Conservation (phyloP, 192 early-diverging fungal genomes). For the Globomyces pollinis-pini region DNA sequence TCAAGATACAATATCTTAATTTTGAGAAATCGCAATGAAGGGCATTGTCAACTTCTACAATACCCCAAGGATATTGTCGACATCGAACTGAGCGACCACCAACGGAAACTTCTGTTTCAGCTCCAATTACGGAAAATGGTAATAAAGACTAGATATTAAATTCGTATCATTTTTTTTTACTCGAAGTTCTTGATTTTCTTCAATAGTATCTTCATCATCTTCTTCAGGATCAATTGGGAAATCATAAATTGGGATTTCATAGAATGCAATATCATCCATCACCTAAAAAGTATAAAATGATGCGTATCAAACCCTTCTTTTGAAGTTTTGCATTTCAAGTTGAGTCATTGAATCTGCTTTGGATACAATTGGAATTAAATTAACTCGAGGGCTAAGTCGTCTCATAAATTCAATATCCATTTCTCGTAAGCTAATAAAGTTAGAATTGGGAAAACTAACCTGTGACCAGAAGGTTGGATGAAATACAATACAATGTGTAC, state of each 20-base stretch:
- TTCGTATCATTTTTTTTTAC: conserved; percentile 30
- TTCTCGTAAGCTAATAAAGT: conserved; percentile 65
- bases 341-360: conserved; percentile 92
- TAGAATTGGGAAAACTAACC: conserved; percentile 42
- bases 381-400: conserved; percentile 79
- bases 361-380: conserved; percentile 93
- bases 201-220: conserved; percentile 96
- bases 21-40: conserved; percentile 59
- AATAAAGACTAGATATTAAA: conserved; percentile 32
- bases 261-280: conserved; percentile 95
- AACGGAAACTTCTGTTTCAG: conserved; percentile 49
- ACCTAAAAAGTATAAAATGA: conserved; percentile 36
- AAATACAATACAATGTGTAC: conserved; percentile 97
- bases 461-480: conserved; percentile 93
- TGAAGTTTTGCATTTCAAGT: conserved; percentile 83
- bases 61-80: conserved; percentile 61
- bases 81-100: conserved; percentile 49
- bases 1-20: conserved; percentile 50
- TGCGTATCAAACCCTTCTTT: conserved; percentile 74
- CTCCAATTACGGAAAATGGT: conserved; percentile 54
- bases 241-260: conserved; percentile 95
- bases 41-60: conserved; percentile 52
- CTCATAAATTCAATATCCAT: conserved; percentile 82
- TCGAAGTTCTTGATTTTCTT: conserved; percentile 95
- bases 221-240: conserved; percentile 95